A percentile compares a stretch with the other conserved stretches of the same genome.
These are phyloP conservation scores for Mycena galopus DNA, from an alignment of 768 basidiomycete species.

Conservation along the genomic window DNA sequence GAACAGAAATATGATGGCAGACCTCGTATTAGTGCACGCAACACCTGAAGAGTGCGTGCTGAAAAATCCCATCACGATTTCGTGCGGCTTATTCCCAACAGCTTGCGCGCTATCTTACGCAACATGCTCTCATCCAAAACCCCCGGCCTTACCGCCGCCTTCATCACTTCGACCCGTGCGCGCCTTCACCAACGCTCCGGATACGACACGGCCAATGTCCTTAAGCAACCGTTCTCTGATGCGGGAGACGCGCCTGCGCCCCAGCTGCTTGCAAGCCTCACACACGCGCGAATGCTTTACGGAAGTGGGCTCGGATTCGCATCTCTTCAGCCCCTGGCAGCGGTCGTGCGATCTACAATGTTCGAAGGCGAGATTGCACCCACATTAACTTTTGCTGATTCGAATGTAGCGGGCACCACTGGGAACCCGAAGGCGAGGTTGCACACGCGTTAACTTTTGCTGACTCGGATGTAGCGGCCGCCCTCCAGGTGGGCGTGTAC, in stretches of 20 bases:
- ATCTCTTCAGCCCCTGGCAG: conserved; percentile 68
- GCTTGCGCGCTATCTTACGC: conserved; percentile 81
- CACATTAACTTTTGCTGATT: too few species aligned
- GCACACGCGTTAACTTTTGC: too few species aligned
- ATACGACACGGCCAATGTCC: conserved; percentile 57
- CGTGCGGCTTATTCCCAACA: conserved; percentile 44
- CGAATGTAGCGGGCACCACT: too few species aligned
- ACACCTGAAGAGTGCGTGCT: conserved; percentile 74
- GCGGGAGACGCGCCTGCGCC: conserved; percentile 61
- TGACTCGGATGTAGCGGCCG: conserved; percentile 85
- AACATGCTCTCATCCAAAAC: conserved; percentile 79
- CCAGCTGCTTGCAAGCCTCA: conserved; percentile 66
- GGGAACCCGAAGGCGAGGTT: too few species aligned
- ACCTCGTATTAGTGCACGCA: conserved; percentile 85
- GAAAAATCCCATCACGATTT: too few species aligned
- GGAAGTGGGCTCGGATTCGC: conserved; percentile 84
- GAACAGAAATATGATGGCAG: conserved; percentile 79
- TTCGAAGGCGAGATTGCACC: conserved; percentile 71
- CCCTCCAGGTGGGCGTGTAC: conserved; percentile 75
- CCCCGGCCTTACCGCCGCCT: conserved; percentile 71
- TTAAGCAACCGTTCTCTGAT: conserved; percentile 57
- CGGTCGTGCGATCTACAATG: conserved; percentile 72
- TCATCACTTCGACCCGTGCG: conserved; percentile 69
- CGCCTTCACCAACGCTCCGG: conserved; percentile 47
- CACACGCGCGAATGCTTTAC: conserved; percentile 75